Evolutionary conservation across 768 basidiomycete species (phyloP).

Genomic region (Lactarius indigo): DNA sequence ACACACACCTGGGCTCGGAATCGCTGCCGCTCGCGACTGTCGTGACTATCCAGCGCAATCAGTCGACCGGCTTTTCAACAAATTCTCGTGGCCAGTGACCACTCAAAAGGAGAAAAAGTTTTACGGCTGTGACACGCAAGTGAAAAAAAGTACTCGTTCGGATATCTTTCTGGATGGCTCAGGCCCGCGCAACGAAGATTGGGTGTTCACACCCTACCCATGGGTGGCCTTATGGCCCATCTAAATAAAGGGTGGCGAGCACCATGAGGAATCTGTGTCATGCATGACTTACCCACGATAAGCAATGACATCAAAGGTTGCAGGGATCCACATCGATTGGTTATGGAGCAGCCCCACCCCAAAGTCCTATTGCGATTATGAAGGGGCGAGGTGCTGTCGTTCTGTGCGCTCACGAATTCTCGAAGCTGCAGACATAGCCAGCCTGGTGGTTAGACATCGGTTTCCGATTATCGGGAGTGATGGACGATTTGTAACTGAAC

Average conservation of each 20-base stretch:
- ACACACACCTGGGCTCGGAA: not conserved
- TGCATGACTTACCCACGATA: constrained; percentile 3
- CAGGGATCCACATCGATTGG: not conserved
- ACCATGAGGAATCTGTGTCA: not conserved
- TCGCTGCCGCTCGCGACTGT: not conserved
- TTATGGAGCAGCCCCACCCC: constrained; percentile 10
- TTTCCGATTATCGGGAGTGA: constrained; percentile 1
- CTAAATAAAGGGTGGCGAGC: not conserved
- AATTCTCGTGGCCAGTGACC: not conserved
- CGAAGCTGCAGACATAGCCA: constrained; percentile 7
- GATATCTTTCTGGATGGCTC: not conserved
- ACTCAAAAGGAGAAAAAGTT: not conserved
- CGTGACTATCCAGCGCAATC: not conserved
- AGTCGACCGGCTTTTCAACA: not conserved
- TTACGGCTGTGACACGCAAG: not conserved
- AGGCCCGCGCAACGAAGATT: not conserved
- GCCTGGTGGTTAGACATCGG: not conserved
- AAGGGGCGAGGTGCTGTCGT: not conserved
- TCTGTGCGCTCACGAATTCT: constrained; percentile 1
- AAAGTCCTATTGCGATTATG: constrained; percentile 12
- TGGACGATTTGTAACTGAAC: not conserved
- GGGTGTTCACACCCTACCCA: not conserved
- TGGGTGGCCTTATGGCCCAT: not conserved
- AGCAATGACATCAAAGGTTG: constrained; percentile 13
- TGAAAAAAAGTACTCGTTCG: not conserved